Percentiles rank a stretch among this genome's conserved stretches.
Evolutionary conservation across 495 filamentous ascomycete genomes (phyloP).

Genomic region (Saxophila tyrrhenica): DNA sequence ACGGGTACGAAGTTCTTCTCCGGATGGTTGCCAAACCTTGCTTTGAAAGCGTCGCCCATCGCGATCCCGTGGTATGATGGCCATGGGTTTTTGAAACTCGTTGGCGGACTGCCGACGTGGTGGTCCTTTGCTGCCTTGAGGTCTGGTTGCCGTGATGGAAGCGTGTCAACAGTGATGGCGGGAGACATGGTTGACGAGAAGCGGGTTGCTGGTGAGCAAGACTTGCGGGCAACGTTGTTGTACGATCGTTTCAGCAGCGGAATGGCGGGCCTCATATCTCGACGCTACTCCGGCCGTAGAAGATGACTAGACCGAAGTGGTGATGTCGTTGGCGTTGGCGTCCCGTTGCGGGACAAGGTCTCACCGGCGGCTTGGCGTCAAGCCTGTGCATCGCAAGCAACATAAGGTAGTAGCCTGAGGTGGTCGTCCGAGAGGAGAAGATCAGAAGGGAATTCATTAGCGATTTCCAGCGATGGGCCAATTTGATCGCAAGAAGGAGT

Average conservation of each 20-base stretch:
- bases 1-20: constrained; percentile 31
- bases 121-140: constrained; percentile 7
- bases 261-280: background rate
- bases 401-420: too few relatives aligned
- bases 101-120: constrained; percentile 24
- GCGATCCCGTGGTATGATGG: constrained; percentile 33
- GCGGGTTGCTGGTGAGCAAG: background rate
- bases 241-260: background rate
- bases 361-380: background rate
- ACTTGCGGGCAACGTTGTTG: background rate
- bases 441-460: too few relatives aligned
- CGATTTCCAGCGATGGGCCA: too few relatives aligned
- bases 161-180: constrained; percentile 2
- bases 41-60: constrained; percentile 17
- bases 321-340: background rate
- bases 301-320: background rate
- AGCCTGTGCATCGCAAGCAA: too few relatives aligned
- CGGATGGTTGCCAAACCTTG: constrained; percentile 22
- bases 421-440: too few relatives aligned
- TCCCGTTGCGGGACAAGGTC: background rate
- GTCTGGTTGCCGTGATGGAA: constrained; percentile 3
- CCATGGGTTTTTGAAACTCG: constrained; percentile 45
- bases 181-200: constrained; percentile 3
- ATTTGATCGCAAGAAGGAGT: too few relatives aligned
- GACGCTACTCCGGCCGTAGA: background rate